Evolutionary conservation across 371 early-diverging fungal species (phyloP), one percentile per base, ranked within the genome.

Genomic region (Syncephalastrum monosporum): DNA sequence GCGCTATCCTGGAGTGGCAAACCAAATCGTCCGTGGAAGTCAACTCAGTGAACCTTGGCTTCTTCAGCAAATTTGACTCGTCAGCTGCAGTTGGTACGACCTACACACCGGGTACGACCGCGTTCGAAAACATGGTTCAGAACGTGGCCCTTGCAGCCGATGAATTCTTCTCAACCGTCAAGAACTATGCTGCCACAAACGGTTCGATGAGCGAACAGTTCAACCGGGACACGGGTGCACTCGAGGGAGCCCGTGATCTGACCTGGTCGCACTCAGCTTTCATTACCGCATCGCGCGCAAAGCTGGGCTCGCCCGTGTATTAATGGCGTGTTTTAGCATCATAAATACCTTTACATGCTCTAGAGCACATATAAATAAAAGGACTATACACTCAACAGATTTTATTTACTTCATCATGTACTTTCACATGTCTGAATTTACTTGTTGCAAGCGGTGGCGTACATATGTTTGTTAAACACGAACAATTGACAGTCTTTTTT

Each of bases 211-310:
- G 66, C 21, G 92, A 92, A 66, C 87, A 91, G 68, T 84, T 79
- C 67, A 54, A 80, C 53, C 59, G 81, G 3, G 41, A 61, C 33
- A 71, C 69, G 10, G 92, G 92, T 0, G 76, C 59, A 21, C 67
- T 74, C 41, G 67, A 61, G 3, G 90, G 90, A 14, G 93, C 92
- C 8, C 45, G 60, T 8, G 81, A 91, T 55, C 62, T 92, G 59
- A 92, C 91, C 0, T 91, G 93, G 93, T 82, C 81, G 42, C 86
- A 91, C 61, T 85, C 87, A 3, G 74, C 85, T n/a, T 74, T 85
- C 42, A 60, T 82, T 14, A 72, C 84, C 19, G 85, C 88, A n/a
- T 24, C 59, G 14, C 47, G 45, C n/a, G 59, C 59, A 21, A 38
- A 58, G 10, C 14, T 17, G 15, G 59, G 59, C 17, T 52, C 16